These are phyloP conservation scores for Pichia kudriavzevii DNA, from an alignment of 1,139 yeast genomes.

Conservation along the genomic window DNA sequence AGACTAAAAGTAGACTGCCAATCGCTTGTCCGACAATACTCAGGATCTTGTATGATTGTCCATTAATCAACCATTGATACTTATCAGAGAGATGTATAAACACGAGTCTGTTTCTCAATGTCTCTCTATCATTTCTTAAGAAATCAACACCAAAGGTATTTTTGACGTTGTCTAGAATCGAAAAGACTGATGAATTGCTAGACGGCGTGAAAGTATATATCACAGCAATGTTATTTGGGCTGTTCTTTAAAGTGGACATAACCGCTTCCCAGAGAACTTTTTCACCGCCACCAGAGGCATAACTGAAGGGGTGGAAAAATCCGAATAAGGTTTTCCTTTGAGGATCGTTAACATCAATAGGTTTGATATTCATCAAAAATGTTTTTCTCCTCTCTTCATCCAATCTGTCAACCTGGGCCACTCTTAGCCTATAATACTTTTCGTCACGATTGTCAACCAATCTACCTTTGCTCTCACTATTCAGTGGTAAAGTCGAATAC, in stretches of 20 bases:
- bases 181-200: conserved; percentile 41
- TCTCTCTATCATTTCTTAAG: conserved; percentile 29
- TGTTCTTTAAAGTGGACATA: conserved; percentile 51
- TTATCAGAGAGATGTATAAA: conserved; percentile 58
- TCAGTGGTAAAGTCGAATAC: conserved; percentile 35
- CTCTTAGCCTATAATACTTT: conserved; percentile 16
- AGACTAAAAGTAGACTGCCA: conserved; percentile 62
- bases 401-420: conserved; percentile 23
- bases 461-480: conserved; percentile 9
- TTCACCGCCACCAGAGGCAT: conserved; percentile 98
- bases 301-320: conserved; percentile 92
- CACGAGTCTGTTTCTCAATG: conserved; percentile 43
- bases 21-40: conserved; percentile 84
- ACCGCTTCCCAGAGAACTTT: conserved; percentile 95
- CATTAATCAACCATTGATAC: conserved; percentile 55
- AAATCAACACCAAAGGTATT: conserved; percentile 56
- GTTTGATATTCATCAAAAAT: conserved; percentile 22
- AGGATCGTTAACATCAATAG: conserved; percentile 34
- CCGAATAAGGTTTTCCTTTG: conserved; percentile 53
- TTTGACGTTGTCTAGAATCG: conserved; percentile 51
- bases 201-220: conserved; percentile 51
- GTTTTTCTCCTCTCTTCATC: conserved; percentile 8
- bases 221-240: conserved; percentile 50
- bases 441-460: conserved; percentile 15
- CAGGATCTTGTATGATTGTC: conserved; percentile 66